A percentile compares a stretch with the other conserved stretches of the same genome.
Conservation (phyloP, 148 eudicot species). For the Cornus suecica region DNA sequence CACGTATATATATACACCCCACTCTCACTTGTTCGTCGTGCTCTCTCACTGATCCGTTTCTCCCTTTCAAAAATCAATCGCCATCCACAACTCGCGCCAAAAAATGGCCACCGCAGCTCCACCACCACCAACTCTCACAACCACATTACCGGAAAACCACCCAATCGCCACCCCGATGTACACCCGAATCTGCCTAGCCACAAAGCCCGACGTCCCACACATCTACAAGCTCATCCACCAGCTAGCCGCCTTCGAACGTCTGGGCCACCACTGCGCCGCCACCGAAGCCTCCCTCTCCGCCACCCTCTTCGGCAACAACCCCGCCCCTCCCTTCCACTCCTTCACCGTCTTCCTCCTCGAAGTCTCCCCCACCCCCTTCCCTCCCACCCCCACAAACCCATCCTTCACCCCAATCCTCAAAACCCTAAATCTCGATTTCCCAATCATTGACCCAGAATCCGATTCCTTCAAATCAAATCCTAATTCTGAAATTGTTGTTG, state of each 20-base stretch:
- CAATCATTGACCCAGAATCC: slow-evolving; percentile 47
- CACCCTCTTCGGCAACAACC: slow-evolving; percentile 50
- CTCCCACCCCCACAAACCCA: slow-evolving; percentile 19
- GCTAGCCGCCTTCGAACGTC: slow-evolving; percentile 73
- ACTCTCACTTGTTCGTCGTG: too few relatives aligned
- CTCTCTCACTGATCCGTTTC: too few relatives aligned
- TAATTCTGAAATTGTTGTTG: slow-evolving; percentile 29
- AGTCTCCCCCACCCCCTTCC: slow-evolving; percentile 46
- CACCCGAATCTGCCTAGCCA: slow-evolving; percentile 67
- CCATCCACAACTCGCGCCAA: neutral
- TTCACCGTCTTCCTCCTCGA: slow-evolving; percentile 85
- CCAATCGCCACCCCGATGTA: slow-evolving; percentile 33
- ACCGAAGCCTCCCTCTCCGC: slow-evolving; percentile 58
- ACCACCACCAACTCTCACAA: slow-evolving; percentile 49
- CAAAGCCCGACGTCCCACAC: slow-evolving; percentile 50
- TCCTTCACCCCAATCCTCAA: slow-evolving; percentile 46
- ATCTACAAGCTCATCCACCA: slow-evolving; percentile 85
- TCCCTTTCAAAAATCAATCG: too few relatives aligned
- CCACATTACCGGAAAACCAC: slow-evolving; percentile 11
- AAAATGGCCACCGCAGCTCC: slow-evolving; percentile 69
- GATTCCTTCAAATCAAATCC: slow-evolving; percentile 19
- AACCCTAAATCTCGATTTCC: slow-evolving; percentile 29
- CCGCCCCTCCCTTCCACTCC: slow-evolving; percentile 59
- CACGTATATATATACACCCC: too few relatives aligned
- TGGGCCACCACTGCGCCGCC: slow-evolving; percentile 56